A percentile compares a stretch with the other conserved stretches of the same genome.
phyloP scores from a whole-genome alignment of 2,329 filamentous ascomycete species.

The Penicillium verrucosum region DNA sequence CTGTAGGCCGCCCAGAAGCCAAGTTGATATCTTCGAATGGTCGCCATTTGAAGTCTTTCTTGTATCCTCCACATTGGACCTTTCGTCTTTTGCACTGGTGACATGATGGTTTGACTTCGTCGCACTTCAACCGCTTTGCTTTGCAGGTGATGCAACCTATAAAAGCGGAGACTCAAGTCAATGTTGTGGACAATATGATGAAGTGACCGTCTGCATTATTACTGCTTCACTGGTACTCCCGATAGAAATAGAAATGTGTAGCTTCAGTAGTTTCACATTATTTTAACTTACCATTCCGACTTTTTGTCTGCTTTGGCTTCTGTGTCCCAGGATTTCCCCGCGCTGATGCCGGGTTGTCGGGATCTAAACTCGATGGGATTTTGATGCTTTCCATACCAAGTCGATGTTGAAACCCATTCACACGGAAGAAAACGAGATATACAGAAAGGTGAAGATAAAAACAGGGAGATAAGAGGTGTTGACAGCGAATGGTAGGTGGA shows the following conservation, averaged over 20 bases:
- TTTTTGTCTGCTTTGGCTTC: conserved; percentile 72
- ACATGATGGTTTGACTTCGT: conserved; percentile 67
- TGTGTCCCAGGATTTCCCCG: conserved; percentile 29
- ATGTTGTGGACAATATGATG: conserved; percentile 8
- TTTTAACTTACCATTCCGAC: conserved; percentile 61
- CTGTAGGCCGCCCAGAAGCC: conserved; percentile 30
- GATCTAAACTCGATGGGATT: conserved; percentile 55
- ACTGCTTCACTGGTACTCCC: neutral
- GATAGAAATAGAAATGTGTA: neutral
- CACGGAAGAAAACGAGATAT: neutral
- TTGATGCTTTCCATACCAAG: conserved; percentile 56
- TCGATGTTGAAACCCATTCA: conserved; percentile 8
- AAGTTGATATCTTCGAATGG: conserved; percentile 64
- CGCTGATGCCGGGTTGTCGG: conserved; percentile 23
- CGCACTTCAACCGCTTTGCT: conserved; percentile 69
- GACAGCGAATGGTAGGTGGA: conserved; percentile 15
- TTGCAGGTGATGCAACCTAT: conserved; percentile 72
- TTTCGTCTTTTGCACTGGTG: conserved; percentile 64
- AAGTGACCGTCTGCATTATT: neutral
- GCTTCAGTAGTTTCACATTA: neutral
- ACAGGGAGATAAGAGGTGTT: conserved; percentile 9
- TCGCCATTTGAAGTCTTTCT: conserved; percentile 73
- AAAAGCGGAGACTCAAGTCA: conserved; percentile 26
- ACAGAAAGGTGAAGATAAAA: neutral
- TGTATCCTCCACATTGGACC: conserved; percentile 67